Conservation (phyloP, 345 rosid genomes). For the Crucihimalaya himalaica region DNA sequence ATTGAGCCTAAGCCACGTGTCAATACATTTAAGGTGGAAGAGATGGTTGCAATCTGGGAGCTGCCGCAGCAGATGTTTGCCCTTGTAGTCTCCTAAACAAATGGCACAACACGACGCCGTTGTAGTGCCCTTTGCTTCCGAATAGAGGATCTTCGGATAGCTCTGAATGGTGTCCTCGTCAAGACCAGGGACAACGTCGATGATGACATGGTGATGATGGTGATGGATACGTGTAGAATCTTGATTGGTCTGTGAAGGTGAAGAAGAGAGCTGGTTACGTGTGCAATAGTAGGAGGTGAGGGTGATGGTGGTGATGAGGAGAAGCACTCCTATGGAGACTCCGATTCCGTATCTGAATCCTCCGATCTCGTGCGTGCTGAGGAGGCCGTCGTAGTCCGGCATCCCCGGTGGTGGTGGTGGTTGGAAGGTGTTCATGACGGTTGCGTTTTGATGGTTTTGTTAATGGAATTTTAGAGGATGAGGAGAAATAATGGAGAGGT, state of each 20-base stretch:
- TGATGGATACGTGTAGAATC: slow-evolving; percentile 21
- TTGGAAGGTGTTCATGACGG: slow-evolving; percentile 32
- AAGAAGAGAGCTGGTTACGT: slow-evolving; percentile 38
- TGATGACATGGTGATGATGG: slow-evolving; percentile 34
- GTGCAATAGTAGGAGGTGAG: slow-evolving; percentile 56
- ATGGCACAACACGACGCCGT: slow-evolving; percentile 68
- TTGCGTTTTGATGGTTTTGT: not conserved
- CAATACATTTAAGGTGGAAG: slow-evolving; percentile 79
- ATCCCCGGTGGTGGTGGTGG: slow-evolving; percentile 33
- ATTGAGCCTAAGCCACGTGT: slow-evolving; percentile 77
- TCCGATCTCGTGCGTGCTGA: slow-evolving; percentile 41
- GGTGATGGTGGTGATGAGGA: slow-evolving; percentile 55
- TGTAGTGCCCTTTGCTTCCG: slow-evolving; percentile 62
- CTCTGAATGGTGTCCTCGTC: slow-evolving; percentile 71
- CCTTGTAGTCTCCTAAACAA: slow-evolving; percentile 80
- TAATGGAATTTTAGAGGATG: slow-evolving; percentile 1
- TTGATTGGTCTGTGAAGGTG: slow-evolving; percentile 21
- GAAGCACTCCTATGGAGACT: slow-evolving; percentile 52
- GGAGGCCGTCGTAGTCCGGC: slow-evolving; percentile 30
- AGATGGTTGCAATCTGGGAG: slow-evolving; percentile 81
- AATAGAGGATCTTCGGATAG: slow-evolving; percentile 73
- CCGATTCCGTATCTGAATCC: slow-evolving; percentile 59
- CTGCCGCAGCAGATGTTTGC: slow-evolving; percentile 52
- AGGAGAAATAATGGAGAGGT: slow-evolving; percentile 28
- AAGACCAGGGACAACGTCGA: slow-evolving; percentile 53